Conservation (phyloP, 208 protist genomes). For the Trypanosoma mega region DNA sequence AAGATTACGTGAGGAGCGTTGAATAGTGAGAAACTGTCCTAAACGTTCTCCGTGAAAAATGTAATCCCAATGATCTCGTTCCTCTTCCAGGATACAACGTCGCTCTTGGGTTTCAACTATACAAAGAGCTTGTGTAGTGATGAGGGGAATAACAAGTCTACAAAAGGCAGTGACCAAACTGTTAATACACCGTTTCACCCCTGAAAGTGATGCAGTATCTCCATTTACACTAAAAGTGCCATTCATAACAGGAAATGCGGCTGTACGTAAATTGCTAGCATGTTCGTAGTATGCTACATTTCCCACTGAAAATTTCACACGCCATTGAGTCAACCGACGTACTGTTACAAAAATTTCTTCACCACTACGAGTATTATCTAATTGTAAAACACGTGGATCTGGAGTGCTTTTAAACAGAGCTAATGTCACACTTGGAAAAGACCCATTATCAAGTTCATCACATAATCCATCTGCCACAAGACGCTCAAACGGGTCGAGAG, state of each 20-base stretch:
- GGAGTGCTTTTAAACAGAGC: slow-evolving; percentile 81
- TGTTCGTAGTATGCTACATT: slow-evolving; percentile 73
- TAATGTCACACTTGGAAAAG: slow-evolving; percentile 74
- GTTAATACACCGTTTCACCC: slow-evolving; percentile 62
- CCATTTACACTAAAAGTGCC: slow-evolving; percentile 55
- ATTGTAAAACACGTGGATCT: slow-evolving; percentile 74
- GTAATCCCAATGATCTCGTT: slow-evolving; percentile 81
- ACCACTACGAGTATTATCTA: slow-evolving; percentile 44
- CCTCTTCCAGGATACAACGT: slow-evolving; percentile 56
- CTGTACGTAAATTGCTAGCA: slow-evolving; percentile 77
- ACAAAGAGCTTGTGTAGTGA: slow-evolving; percentile 71
- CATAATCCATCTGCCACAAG: slow-evolving; percentile 69
- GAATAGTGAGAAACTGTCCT: slow-evolving; percentile 52
- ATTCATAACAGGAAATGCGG: slow-evolving; percentile 50
- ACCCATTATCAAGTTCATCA: slow-evolving; percentile 55
- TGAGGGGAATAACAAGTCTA: slow-evolving; percentile 60
- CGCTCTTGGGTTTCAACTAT: slow-evolving; percentile 62
- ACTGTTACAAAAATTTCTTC: slow-evolving; percentile 64
- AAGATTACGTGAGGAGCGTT: slow-evolving; percentile 35
- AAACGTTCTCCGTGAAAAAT: slow-evolving; percentile 75
- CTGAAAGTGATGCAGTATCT: slow-evolving; percentile 39
- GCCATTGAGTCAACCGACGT: slow-evolving; percentile 58
- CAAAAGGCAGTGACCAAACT: slow-evolving; percentile 59
- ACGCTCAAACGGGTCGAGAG: slow-evolving; percentile 73
- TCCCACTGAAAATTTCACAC: slow-evolving; percentile 75